Conservation (phyloP, 768 basidiomycete genomes). For the Tylopilus plumbeoviolaceoides region DNA sequence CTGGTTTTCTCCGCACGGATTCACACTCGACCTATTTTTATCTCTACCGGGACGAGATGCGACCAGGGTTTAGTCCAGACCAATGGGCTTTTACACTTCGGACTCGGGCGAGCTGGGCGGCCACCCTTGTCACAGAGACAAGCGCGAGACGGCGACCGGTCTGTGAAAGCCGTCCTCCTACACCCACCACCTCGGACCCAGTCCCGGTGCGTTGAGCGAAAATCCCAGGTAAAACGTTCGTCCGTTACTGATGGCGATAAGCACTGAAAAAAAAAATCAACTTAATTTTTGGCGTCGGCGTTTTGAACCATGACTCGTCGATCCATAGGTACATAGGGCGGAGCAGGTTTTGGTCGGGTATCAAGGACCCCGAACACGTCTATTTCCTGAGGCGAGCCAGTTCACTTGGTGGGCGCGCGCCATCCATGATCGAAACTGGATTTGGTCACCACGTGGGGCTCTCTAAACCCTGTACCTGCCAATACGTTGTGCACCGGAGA, state of each 20-base stretch:
- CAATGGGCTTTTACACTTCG: constrained; percentile 4
- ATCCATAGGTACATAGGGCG: constrained; percentile 18
- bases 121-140: constrained; percentile 4
- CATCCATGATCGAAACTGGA: not conserved
- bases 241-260: constrained; percentile 3
- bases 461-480: constrained; percentile 3
- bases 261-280: constrained; percentile 2
- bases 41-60: not conserved
- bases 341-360: not conserved
- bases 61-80: not conserved
- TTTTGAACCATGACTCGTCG: constrained; percentile 9
- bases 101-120: constrained; percentile 11
- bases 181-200: constrained; percentile 22
- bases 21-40: constrained; percentile 27
- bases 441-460: constrained; percentile 17
- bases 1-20: constrained; percentile 11
- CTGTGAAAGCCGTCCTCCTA: not conserved
- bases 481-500: constrained; percentile 17
- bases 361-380: constrained; percentile 24
- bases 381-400: constrained; percentile 17
- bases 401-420: constrained; percentile 7
- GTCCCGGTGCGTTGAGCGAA: not conserved
- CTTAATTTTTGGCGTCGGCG: constrained; percentile 16
- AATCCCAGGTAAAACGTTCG: constrained; percentile 12
- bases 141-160: constrained; percentile 6